Evolutionary conservation across 2,329 filamentous ascomycete species (phyloP).

Genomic region (Cylindrodendrum hubeiense): DNA sequence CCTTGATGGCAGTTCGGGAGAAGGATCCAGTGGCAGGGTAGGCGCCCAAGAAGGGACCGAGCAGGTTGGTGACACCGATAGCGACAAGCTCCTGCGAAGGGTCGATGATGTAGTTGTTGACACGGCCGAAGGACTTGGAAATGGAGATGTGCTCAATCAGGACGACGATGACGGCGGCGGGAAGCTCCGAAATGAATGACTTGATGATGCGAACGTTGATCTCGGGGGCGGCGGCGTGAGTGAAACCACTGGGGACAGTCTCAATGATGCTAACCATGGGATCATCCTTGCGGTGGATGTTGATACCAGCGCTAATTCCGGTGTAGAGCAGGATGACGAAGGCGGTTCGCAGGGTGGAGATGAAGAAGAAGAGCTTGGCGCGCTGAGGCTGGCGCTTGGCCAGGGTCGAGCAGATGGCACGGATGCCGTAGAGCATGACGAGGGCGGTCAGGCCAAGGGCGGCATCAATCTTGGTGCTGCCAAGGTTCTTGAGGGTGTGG

Average conservation of each 20-base stretch:
- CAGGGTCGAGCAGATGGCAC: slow-evolving; percentile 70
- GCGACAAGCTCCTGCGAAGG: slow-evolving; percentile 85
- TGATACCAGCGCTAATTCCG: slow-evolving; percentile 79
- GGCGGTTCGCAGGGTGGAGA: slow-evolving; percentile 80
- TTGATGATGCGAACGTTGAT: slow-evolving; percentile 72
- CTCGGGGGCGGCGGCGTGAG: slow-evolving; percentile 74
- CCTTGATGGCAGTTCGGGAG: slow-evolving; percentile 91
- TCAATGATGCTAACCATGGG: slow-evolving; percentile 75
- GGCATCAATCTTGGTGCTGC: slow-evolving; percentile 72
- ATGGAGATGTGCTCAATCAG: slow-evolving; percentile 87
- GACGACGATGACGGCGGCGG: slow-evolving; percentile 81
- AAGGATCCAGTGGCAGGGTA: slow-evolving; percentile 93
- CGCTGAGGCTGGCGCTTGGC: slow-evolving; percentile 75
- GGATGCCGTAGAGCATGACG: slow-evolving; percentile 75
- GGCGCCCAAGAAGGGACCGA: slow-evolving; percentile 83
- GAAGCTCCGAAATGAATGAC: slow-evolving; percentile 74
- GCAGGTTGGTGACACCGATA: slow-evolving; percentile 80
- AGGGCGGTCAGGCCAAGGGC: slow-evolving; percentile 80
- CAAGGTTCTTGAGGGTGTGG: slow-evolving; percentile 61
- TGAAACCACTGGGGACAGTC: slow-evolving; percentile 80
- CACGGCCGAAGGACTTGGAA: slow-evolving; percentile 83
- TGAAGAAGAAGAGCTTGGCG: slow-evolving; percentile 81
- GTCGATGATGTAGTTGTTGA: slow-evolving; percentile 86
- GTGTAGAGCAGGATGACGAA: slow-evolving; percentile 88
- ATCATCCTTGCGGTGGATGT: slow-evolving; percentile 68